Evolutionary conservation across 1,284 basidiomycete species (phyloP).

Genomic region (Somion occarium): DNA sequence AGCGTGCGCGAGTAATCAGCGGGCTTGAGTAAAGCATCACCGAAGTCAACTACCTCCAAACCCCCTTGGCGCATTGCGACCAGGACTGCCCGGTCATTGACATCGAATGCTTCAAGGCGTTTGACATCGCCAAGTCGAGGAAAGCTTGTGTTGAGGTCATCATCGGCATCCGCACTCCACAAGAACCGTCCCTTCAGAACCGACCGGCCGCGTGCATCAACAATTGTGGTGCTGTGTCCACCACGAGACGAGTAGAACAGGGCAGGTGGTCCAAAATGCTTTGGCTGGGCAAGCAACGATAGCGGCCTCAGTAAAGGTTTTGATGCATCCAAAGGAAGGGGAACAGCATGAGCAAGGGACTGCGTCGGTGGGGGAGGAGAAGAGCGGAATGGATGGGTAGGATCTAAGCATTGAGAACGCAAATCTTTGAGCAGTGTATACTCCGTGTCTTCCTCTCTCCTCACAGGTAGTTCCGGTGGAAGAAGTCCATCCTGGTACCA

Average conservation of each 20-base stretch:
- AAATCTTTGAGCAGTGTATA: constrained; percentile 69
- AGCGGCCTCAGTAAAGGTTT: constrained; percentile 70
- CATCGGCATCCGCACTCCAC: constrained; percentile 64
- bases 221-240: constrained; percentile 78
- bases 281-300: constrained; percentile 75
- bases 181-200: constrained; percentile 74
- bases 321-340: constrained; percentile 28
- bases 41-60: constrained; percentile 70
- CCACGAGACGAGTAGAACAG: constrained; percentile 84
- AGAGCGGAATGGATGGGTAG: constrained; percentile 67
- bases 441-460: constrained; percentile 65
- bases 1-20: constrained; percentile 69
- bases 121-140: constrained; percentile 72
- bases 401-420: constrained; percentile 69
- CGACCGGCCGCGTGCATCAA: constrained; percentile 76
- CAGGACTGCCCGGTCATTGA: constrained; percentile 62
- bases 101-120: constrained; percentile 72
- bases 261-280: constrained; percentile 80
- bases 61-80: constrained; percentile 81
- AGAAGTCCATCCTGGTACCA: constrained; percentile 81
- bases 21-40: constrained; percentile 70
- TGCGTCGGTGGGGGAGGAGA: constrained; percentile 34
- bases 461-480: constrained; percentile 73
- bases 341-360: constrained; percentile 10
- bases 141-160: constrained; percentile 30